phyloP scores from a whole-genome alignment of 116 monocot species.

The Papilionanthe hybrid region DNA sequence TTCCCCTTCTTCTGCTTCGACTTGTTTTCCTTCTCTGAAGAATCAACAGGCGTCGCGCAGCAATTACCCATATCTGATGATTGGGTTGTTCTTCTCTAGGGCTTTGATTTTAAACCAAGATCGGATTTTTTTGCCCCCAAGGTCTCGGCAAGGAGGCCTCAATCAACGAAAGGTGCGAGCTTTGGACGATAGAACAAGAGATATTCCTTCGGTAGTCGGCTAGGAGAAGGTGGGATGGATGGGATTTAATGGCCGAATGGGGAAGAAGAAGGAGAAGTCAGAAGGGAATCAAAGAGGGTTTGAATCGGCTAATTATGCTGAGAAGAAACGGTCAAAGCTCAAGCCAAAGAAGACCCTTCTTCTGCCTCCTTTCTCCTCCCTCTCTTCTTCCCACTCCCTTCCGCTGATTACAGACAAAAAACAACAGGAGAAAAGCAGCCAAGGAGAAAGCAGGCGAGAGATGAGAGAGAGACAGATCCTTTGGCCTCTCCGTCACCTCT shows the following conservation, averaged over 20 bases:
- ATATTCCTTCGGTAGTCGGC: not conserved
- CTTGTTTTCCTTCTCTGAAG: slow-evolving; percentile 16
- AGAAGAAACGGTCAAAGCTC: not conserved
- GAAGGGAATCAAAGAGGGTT: not conserved
- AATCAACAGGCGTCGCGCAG: slow-evolving; percentile 25
- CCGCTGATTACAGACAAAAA: not conserved
- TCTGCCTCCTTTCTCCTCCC: not conserved
- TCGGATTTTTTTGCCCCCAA: not conserved
- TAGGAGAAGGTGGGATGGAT: not conserved
- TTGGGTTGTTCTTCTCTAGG: not conserved
- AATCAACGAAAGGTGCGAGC: not conserved
- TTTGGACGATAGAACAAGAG: not conserved
- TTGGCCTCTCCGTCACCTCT: not conserved
- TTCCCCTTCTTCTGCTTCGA: slow-evolving; percentile 27
- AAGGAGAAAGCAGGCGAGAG: not conserved
- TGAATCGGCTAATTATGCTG: not conserved
- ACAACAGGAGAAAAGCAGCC: not conserved
- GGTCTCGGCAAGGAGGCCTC: not conserved
- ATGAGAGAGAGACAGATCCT: not conserved
- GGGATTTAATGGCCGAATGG: not conserved
- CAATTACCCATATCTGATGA: slow-evolving; percentile 29
- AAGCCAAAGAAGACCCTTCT: not conserved
- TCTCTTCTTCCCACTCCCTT: not conserved
- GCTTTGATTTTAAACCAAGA: not conserved
- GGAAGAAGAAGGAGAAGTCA: not conserved